Base-by-base conservation (phyloP, 345 rosid species). In the Laguncularia racemosa region DNA sequence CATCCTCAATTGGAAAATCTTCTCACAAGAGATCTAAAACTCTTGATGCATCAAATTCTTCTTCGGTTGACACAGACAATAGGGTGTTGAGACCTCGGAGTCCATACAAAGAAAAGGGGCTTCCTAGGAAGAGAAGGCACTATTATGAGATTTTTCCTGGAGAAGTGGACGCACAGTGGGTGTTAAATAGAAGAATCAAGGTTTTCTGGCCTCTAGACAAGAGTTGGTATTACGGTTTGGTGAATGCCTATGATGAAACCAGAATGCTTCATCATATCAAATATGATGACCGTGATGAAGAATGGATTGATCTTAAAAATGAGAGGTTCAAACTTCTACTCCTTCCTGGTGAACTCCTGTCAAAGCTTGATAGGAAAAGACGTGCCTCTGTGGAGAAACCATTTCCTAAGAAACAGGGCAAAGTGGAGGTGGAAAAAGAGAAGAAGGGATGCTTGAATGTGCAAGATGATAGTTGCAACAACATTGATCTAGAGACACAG, bases 221-320 rank as follows among this genome's bases (percentile, higher is more conserved):
- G 78, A 79, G 68, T 52, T 92, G 98, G 98, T 92, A 92, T 62
- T 71, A 63, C 79, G 98, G 98, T 60, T 87, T 84, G 53, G 78
- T 89, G 47, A 78, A 72, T 69, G 86, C 77, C 58, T 92, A 86
- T 60, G 88, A 92, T 70, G 66, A 68, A 46, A 89, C 76, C 58
- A 84, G 67, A 73, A 86, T 78, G 63, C 86, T 80, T 73, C 96
- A 92, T 73, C 98, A 92, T 72, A 78, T 89, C 50, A 89, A 84
- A 66, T 92, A 92, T 80, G 97, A 92, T 72, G 98, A 92, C 66
- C 93, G 97, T 6, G 98, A 92, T 73, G 97, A 92, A 70, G 98
- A 92, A 70, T 92, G 98, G 98, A 84, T 92, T 44, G 66, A 79
- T 66, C 82, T 92, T 58, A 81, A 76, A 55, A 82, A 73, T 71